Conservation (phyloP, 768 basidiomycete genomes). For the Sporobolomyces roseus region DNA sequence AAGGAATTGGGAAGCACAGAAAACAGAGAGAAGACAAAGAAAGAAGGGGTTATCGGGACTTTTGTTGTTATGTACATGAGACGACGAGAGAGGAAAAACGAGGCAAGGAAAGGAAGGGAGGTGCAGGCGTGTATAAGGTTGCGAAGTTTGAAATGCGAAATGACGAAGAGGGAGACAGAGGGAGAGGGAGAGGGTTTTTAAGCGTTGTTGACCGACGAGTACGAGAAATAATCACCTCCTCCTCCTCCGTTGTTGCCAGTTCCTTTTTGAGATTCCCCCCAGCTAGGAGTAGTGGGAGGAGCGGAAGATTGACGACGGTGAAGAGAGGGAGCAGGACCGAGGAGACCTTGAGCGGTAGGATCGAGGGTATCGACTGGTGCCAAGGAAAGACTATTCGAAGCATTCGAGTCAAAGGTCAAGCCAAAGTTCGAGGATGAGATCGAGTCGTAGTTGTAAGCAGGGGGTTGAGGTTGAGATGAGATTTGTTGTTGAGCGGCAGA, state of each 20-base stretch:
- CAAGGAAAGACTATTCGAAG: conserved; percentile 3
- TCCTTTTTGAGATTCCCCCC: background rate
- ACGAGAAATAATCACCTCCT: conserved; percentile 16
- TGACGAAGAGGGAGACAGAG: background rate
- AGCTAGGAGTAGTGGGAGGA: conserved; percentile 8
- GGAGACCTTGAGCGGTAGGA: conserved; percentile 1
- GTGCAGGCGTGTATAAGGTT: too few relatives aligned
- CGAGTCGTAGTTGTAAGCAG: conserved; percentile 6
- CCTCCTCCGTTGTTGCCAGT: too few relatives aligned
- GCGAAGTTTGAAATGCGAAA: too few relatives aligned
- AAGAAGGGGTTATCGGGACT: too few relatives aligned
- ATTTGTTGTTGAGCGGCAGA: background rate
- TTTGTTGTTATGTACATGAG: too few relatives aligned
- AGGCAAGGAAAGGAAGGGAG: too few relatives aligned
- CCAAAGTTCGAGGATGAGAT: background rate
- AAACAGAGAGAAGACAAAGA: too few relatives aligned
- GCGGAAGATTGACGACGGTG: conserved; percentile 15
- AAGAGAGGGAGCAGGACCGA: background rate
- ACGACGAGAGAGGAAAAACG: too few relatives aligned
- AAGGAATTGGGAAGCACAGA: too few relatives aligned
- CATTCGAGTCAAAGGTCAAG: conserved; percentile 1
- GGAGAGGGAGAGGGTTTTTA: background rate
- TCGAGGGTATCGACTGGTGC: conserved; percentile 1
- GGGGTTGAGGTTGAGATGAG: background rate
- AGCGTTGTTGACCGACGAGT: background rate